Evolutionary conservation across 345 rosid genomes (phyloP).

Genomic region (Sisymbrium irio): DNA sequence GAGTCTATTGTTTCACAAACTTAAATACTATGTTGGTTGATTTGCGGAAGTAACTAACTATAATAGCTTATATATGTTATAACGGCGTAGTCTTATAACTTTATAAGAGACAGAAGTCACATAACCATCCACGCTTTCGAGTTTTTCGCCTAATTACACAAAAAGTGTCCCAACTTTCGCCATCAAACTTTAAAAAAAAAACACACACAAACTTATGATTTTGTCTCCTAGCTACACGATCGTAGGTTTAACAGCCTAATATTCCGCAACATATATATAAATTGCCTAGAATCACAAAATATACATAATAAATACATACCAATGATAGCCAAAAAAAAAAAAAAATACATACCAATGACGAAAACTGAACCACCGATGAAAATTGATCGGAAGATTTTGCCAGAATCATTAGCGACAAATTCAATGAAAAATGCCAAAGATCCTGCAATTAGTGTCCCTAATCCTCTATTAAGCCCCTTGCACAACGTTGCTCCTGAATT

Average conservation of each 20-base stretch:
- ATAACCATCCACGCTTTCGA: no score
- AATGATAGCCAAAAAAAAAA: no score
- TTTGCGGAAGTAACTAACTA: no score
- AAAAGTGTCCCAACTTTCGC: background rate
- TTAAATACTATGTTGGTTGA: no score
- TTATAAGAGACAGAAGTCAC: no score
- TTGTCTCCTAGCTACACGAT: background rate
- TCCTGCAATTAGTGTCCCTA: constrained; percentile 72
- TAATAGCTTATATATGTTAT: no score
- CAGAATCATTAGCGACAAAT: constrained; percentile 48
- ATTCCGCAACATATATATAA: background rate
- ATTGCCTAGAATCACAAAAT: background rate
- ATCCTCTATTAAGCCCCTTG: constrained; percentile 80
- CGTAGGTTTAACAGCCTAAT: background rate
- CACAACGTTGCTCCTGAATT: constrained; percentile 68
- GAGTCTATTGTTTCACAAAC: no score
- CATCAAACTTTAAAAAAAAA: background rate
- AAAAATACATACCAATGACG: constrained; percentile 54
- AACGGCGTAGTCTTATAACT: no score
- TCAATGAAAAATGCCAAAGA: constrained; percentile 64
- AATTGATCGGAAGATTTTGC: constrained; percentile 53
- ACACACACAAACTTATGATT: background rate
- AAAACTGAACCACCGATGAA: constrained; percentile 71
- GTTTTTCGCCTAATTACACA: no score
- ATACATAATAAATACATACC: constrained; percentile 40